Conservation (phyloP, 1,139 yeast species). For the Yamadazyma taylorii region DNA sequence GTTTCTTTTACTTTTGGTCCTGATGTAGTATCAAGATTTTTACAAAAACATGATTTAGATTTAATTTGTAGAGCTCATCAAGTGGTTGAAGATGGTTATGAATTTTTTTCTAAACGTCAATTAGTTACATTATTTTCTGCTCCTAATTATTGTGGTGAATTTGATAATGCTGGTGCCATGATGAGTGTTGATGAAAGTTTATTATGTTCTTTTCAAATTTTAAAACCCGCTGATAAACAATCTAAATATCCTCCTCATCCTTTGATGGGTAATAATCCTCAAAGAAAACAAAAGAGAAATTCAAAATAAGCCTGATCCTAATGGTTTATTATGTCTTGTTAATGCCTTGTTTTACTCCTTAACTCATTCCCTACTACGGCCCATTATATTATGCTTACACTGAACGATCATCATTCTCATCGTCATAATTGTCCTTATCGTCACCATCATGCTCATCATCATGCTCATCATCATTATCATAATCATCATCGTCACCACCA, state of each 20-base stretch:
- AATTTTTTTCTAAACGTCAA: conserved; percentile 93
- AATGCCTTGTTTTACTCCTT: too few species aligned
- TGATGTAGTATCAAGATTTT: conserved; percentile 89
- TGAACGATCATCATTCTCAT: too few species aligned
- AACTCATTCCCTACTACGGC: too few species aligned
- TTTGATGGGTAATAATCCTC: conserved; percentile 61
- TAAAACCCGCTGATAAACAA: conserved; percentile 93
- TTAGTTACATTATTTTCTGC: conserved; percentile 93
- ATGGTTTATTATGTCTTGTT: not conserved
- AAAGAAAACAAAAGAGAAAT: conserved; percentile 69
- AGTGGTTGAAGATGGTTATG: conserved; percentile 98
- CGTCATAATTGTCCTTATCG: too few species aligned
- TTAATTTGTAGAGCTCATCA: conserved; percentile 97
- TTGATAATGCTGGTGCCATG: conserved; percentile 99
- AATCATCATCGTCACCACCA: too few species aligned
- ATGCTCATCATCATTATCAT: too few species aligned
- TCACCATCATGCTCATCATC: too few species aligned
- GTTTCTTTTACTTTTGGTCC: conserved; percentile 98
- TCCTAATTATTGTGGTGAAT: conserved; percentile 98
- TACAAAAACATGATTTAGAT: conserved; percentile 96
- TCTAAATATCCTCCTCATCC: conserved; percentile 61
- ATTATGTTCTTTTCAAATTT: conserved; percentile 94
- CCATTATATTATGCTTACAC: too few species aligned
- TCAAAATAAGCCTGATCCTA: conserved; percentile 35
- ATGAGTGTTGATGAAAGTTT: conserved; percentile 97